Evolutionary conservation across 768 basidiomycete species (phyloP), one percentile per base, ranked within the genome.

Genomic region (Hemileccinum rubropunctum): DNA sequence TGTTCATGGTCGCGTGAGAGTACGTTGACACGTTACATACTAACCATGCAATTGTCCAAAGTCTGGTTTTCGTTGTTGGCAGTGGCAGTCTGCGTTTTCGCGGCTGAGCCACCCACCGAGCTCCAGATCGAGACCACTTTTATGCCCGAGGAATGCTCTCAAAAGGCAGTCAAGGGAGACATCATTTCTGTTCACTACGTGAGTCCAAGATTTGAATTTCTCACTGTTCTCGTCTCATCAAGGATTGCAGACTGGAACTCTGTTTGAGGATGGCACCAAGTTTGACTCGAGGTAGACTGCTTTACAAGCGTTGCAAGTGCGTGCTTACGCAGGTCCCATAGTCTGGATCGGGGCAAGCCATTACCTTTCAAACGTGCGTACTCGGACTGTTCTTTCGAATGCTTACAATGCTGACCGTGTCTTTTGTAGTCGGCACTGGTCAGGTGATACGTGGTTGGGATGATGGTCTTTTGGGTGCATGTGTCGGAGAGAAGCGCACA

Each of bases 381-480:
- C 6, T 44, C 15, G 26, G 32, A 41, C 7, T 11, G 8, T 1
- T 11, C 9, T 51, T 44, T 13, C 20, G 8, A 27, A 34, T 15
- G 9, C 20, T 23, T 9, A n/a, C n/a, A 21, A 35, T 8, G 12
- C 35, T 56, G 5, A 61, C 11, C 35, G 48, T 51, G 11, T 35
- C 8, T 45, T 15, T 46, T 6, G 2, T 38, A 92, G 90, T 93
- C 27, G 90, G 90, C 43, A 68, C 75, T 35, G 86, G 86, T 10
- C 88, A 91, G 60, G 90, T 93, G 45, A 93, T 93, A 64, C 76
- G 76, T 56, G 90, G 90, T 15, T 93, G 90, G 90, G 90, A 93
- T 57, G 70, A 88, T 36, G 90, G 90, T 58, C 81, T 93, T 42
- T 50, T 78, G 34, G 88, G 86, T 47, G 93, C 95, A 84, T 95